phyloP scores from a whole-genome alignment of 2,329 filamentous ascomycete species.

The Zopfia rhizophila region DNA sequence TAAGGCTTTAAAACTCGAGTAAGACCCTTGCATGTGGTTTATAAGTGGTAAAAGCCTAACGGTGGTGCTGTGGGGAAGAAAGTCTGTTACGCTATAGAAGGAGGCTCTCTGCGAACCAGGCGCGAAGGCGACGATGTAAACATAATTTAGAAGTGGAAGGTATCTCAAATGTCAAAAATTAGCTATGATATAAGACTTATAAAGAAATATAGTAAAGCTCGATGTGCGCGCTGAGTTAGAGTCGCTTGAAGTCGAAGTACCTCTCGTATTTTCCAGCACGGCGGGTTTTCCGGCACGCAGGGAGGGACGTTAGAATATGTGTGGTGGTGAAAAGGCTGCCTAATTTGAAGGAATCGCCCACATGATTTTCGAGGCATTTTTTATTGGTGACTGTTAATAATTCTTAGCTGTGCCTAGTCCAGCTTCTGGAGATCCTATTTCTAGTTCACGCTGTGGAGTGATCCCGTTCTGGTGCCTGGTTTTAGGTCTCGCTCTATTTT shows the following conservation, averaged over 20 bases:
- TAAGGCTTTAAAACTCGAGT: conserved; percentile 1
- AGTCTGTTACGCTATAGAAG: background rate
- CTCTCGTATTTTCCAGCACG: conserved; percentile 11
- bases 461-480: no score
- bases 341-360: no score
- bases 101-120: conserved; percentile 1
- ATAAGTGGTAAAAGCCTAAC: background rate
- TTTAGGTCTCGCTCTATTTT: no score
- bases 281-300: no score
- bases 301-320: conserved; percentile 6
- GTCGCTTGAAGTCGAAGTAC: conserved; percentile 11
- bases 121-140: conserved; percentile 4
- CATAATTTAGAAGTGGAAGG: conserved; percentile 5
- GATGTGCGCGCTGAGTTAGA: conserved; percentile 4
- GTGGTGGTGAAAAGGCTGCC: no score
- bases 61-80: background rate
- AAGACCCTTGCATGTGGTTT: background rate
- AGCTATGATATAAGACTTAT: conserved; percentile 4
- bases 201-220: conserved; percentile 3
- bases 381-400: no score
- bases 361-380: no score
- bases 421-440: no score
- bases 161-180: conserved; percentile 6
- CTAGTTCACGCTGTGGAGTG: no score
- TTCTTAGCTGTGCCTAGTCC: no score